Evolutionary conservation across 2,329 filamentous ascomycete genomes (phyloP), one percentile per base, ranked within the genome.

Genomic region (Talaromyces sp.): DNA sequence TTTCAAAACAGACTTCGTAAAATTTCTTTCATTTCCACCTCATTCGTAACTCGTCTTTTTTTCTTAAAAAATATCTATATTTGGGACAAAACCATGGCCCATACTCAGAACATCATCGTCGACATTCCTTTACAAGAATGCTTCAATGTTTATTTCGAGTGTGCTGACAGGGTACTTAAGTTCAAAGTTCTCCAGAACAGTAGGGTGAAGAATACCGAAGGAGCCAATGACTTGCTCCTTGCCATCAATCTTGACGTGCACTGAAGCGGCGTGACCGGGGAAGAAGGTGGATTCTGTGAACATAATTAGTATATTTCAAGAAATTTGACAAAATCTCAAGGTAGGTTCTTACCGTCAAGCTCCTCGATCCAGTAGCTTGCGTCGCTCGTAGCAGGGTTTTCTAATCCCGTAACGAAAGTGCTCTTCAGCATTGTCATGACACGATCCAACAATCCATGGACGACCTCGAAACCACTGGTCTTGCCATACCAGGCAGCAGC

Each of bases 401-500:
- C 83, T 36, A 90, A 75, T 4, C 86, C 88, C 66, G 87, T 89
- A 62, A 95, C 79, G 80, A 96, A 96, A 49, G 87, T 85, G 54
- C 87, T 89, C 72, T 89, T 89, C 64, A 99, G 85, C 93, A 98
- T 98, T 64, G 91, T 81, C 84, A 99, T 89, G 65, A 98, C 80
- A 58, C 95, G 88, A 77, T 99, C 95, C 51, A 99, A 81, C 66
- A 99, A 83, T 62, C 95, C 95, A 78, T 99, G 96, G 3, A 99
- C 92, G 65, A 96, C 82, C 78, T 99, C 95, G 76, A 99, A 99
- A 49, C 96, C 95, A 68, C 89, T 92, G 3, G 88, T 91, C 83
- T 95, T 96, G 72, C 93, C 93, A 77, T 93, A 97, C 85, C 90
- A 96, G 1, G 92, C 93, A 10, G 93, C 95, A n/a, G 91, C 92